Evolutionary conservation across 208 protist genomes (phyloP).

Genomic region (Leishmania turanica): DNA sequence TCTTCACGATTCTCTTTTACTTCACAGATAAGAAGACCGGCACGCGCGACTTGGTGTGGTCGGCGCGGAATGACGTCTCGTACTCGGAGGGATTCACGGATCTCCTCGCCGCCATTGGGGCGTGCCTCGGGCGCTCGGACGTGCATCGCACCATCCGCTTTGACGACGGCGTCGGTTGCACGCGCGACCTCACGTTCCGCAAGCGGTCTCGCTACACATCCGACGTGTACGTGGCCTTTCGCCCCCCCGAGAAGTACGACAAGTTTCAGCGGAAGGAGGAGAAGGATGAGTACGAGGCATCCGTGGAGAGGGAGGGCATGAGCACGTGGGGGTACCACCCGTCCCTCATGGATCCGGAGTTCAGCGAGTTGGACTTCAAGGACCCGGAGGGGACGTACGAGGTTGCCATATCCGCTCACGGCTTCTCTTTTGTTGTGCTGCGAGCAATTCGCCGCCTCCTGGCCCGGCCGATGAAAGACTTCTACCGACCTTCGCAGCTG

Average conservation of each 20-base stretch:
- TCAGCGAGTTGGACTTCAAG: constrained; percentile 76
- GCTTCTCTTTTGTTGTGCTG: constrained; percentile 78
- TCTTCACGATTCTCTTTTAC: constrained; percentile 87
- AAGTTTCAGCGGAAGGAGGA: constrained; percentile 79
- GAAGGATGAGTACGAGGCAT: constrained; percentile 76
- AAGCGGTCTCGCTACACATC: constrained; percentile 89
- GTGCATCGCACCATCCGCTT: constrained; percentile 92
- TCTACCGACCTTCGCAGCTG: constrained; percentile 87
- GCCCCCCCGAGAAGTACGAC: constrained; percentile 80
- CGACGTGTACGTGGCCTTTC: constrained; percentile 82
- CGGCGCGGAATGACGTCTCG: constrained; percentile 80
- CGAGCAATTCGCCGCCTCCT: constrained; percentile 71
- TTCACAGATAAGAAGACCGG: constrained; percentile 80
- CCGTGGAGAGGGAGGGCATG: constrained; percentile 73
- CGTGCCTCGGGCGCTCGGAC: constrained; percentile 78
- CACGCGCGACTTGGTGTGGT: constrained; percentile 77
- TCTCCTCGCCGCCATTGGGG: constrained; percentile 80
- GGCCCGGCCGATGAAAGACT: constrained; percentile 78
- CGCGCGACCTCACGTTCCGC: constrained; percentile 78
- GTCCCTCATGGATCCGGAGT: constrained; percentile 85
- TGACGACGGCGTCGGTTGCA: constrained; percentile 74
- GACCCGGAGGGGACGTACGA: constrained; percentile 86
- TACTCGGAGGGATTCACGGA: constrained; percentile 88
- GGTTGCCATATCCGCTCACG: constrained; percentile 79
- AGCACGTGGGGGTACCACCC: constrained; percentile 90